Conservation (phyloP, 2,329 filamentous ascomycete species). For the Nothopassalora personata region DNA sequence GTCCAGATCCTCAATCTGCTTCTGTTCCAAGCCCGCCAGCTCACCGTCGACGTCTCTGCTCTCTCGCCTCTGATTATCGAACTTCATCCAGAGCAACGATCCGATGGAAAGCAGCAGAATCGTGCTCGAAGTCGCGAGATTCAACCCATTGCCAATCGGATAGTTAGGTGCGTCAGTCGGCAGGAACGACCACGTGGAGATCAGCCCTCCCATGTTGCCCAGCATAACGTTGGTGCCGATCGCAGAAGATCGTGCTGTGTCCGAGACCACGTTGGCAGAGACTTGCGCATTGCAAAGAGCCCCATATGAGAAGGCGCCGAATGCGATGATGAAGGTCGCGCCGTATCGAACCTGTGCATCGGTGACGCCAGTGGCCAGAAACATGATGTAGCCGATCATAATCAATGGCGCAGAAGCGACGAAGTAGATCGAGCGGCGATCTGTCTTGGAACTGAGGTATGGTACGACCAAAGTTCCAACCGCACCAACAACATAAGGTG, state of each 20-base stretch:
- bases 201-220: slow-evolving; percentile 60
- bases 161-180: slow-evolving; percentile 60
- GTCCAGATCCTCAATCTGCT: slow-evolving; percentile 56
- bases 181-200: slow-evolving; percentile 37
- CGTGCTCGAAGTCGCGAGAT: slow-evolving; percentile 56
- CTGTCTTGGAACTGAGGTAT: slow-evolving; percentile 56
- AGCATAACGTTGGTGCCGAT: slow-evolving; percentile 67
- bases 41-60: slow-evolving; percentile 51
- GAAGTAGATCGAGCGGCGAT: slow-evolving; percentile 57
- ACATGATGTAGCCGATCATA: slow-evolving; percentile 67
- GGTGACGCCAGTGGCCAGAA: slow-evolving; percentile 49
- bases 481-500: slow-evolving; percentile 63
- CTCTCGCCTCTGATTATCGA: slow-evolving; percentile 57
- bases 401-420: slow-evolving; percentile 56
- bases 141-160: slow-evolving; percentile 66
- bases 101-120: slow-evolving; percentile 49
- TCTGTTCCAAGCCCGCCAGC: slow-evolving; percentile 48
- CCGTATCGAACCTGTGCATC: slow-evolving; percentile 56
- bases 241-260: slow-evolving; percentile 62
- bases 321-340: slow-evolving; percentile 64
- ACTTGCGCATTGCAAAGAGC: slow-evolving; percentile 63
- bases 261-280: slow-evolving; percentile 65
- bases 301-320: slow-evolving; percentile 59
- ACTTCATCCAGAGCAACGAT: slow-evolving; percentile 56
- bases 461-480: slow-evolving; percentile 62